Base-by-base conservation (phyloP, 2,329 filamentous ascomycete genomes). In the Mycosphaerelloides madeirae region DNA sequence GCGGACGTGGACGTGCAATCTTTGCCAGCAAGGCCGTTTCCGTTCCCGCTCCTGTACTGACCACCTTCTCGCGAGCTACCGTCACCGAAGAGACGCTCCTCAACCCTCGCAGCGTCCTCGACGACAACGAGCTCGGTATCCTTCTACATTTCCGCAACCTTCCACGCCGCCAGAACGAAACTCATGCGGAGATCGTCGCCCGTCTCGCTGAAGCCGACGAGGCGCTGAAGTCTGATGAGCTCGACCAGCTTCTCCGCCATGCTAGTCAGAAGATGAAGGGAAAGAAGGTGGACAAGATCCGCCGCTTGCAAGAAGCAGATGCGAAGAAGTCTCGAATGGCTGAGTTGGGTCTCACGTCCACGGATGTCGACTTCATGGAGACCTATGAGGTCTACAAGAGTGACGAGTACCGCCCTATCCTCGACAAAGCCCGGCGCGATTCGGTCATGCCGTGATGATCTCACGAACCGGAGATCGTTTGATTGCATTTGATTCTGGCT, bases 171-270 rank as follows among this genome's bases (percentile, higher is more conserved):
- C 44, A 46, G 6, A 32, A 32, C 8, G 59, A 63, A 43, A 46
- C 47, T n/a, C 60, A 59, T 29, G 49, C 56, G 29, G 48, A 61
- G 37, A 41, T 59, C 16, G 56, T 63, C 19, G 59, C 59, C n/a
- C 58, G 59, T 28, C 39, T 63, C 5, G 44, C 42, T 5, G 46
- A 46, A 12, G 31, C 40, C 22, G 59, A 63, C 31, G 16, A 52
- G n/a, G 35, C 29, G 2, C 44, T 56, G 31, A 52, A 33, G 8
- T 43, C 40, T 25, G 20, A 32, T 1, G 44, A 55, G 34, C 50
- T 61, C 8, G 44, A 46, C 20, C 43, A 46, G 4, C 32, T 54
- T 2, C 53, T 61, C 14, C 33, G 33, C 29, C 44, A 39, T 16
- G 40, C 37, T 28, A 48, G 44, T 22, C 18, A 48, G 5, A 44